Base-by-base conservation (phyloP, 331 rosid species). In the Cydonia oblonga region DNA sequence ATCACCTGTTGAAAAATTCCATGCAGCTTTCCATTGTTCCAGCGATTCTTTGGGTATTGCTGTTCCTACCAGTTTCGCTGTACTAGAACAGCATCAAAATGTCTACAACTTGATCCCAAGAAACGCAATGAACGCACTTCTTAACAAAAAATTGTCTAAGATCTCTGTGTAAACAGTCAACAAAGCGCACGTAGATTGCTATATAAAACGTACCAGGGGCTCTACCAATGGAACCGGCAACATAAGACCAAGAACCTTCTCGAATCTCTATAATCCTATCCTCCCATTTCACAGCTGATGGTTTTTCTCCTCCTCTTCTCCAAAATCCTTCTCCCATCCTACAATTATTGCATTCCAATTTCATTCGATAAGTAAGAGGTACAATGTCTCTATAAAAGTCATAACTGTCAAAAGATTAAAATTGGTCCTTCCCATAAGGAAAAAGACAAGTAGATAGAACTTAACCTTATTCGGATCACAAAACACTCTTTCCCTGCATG, bases 401-500 rank as follows among this genome's bases (percentile, higher is more conserved):
- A 11, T 4, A 5, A 68, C 18, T 70, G 25, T 22, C 62, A 5
- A 7, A 44, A 14, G 32, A 28, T 14, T 54, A 70, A 29, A 81
- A 28, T 22, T 57, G 16, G 42, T 61, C 46, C 42, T 38, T 26
- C 54, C n/a, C n/a, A 14, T 59, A n/a, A 7, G 25, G 25, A 26
- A 22, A 26, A 74, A 9, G 19, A 26, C 15, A 11, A 26, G 58
- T 66, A 12, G 49, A 19, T 33, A 59, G 71, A 80, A 25, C 25
- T 46, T 81, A 28, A 93, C 98, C 98, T 86, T 22, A 89, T 84
- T 77, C 95, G 83, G 76, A 90, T 72, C 75, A 90, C 95, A 78
- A 93, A 93, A 62, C 97, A 93, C 85, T 89, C 98, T 75, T 96
- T 87, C 75, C 98, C 95, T 28, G 92, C 89, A 81, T 93, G 97